A percentile compares a stretch with the other conserved stretches of the same genome.
Conservation (phyloP, 257 asterid species). For the Nicotiana tabacum region DNA sequence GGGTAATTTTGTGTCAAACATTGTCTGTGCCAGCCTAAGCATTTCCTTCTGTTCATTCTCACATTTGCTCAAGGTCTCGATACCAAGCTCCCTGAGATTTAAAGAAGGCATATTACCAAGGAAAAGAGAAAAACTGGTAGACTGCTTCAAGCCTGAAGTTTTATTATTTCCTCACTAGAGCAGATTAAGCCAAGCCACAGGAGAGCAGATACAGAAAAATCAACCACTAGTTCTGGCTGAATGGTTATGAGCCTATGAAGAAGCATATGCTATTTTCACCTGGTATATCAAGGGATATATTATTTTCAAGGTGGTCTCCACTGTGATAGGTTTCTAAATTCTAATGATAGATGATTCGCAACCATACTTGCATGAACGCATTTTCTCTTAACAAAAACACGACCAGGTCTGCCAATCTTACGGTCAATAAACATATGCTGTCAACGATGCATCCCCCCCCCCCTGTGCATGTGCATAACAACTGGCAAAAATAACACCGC, state of each 20-base stretch:
- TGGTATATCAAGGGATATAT: neutral
- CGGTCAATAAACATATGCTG: neutral
- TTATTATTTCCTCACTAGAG: neutral
- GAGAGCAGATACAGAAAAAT: neutral
- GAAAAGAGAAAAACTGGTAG: neutral
- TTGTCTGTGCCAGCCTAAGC: slow-evolving; percentile 73
- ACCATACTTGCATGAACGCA: neutral
- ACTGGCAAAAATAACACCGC: neutral
- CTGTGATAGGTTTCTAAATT: neutral
- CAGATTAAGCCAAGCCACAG: neutral
- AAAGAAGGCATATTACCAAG: neutral
- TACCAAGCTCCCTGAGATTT: slow-evolving; percentile 78
- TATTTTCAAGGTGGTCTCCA: neutral
- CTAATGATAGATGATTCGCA: neutral
- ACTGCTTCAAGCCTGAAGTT: slow-evolving; percentile 3
- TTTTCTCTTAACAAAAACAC: neutral
- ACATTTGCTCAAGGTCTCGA: slow-evolving; percentile 60
- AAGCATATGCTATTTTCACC: neutral
- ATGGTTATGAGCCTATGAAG: neutral
- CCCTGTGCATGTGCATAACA: neutral
- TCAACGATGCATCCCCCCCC: neutral
- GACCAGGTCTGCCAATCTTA: neutral
- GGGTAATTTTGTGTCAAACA: slow-evolving; percentile 96
- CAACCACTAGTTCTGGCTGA: neutral
- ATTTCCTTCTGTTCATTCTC: slow-evolving; percentile 67